Conservation (phyloP, 345 rosid genomes). For the Diplotaxis tenuifolia region DNA sequence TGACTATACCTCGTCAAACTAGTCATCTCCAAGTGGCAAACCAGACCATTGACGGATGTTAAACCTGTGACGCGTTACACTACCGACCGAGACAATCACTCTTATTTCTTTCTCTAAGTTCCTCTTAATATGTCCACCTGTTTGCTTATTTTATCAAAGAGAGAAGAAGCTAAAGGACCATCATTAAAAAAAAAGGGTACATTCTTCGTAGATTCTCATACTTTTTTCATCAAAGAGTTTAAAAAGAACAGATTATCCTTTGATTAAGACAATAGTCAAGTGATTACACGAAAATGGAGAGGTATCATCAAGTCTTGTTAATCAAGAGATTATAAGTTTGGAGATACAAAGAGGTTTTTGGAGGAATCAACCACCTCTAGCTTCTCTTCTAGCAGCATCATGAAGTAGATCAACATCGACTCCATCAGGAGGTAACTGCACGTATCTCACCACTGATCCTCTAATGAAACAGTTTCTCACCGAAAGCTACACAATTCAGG, state of each 20-base stretch:
- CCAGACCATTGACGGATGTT: conserved; percentile 1
- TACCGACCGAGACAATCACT: conserved; percentile 29
- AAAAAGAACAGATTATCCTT: conserved; percentile 5
- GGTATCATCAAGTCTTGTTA: conserved; percentile 15
- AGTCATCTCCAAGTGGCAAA: not conserved
- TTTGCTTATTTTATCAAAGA: not conserved
- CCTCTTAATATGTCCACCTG: conserved; percentile 1
- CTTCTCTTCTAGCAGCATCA: conserved; percentile 99
- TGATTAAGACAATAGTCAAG: conserved; percentile 10
- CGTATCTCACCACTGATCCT: conserved; percentile 98
- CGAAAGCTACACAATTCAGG: conserved; percentile 64
- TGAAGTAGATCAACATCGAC: conserved; percentile 96
- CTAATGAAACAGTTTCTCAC: conserved; percentile 98
- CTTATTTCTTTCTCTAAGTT: conserved; percentile 5
- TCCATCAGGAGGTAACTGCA: conserved; percentile 92
- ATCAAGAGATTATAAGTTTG: conserved; percentile 6
- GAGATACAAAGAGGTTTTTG: conserved; percentile 1
- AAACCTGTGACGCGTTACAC: conserved; percentile 31
- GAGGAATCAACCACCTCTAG: conserved; percentile 75
- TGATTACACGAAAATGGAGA: conserved; percentile 28
- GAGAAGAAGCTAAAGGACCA: conserved; percentile 4
- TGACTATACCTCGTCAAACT: not conserved
- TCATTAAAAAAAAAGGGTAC: not conserved
- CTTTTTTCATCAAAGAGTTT: not conserved
- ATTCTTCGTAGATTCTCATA: not conserved